A percentile compares a stretch with the other conserved stretches of the same genome.
These are phyloP conservation scores for Apiospora arundinis DNA, from an alignment of 2,329 filamentous ascomycete genomes.

Conservation along the genomic window DNA sequence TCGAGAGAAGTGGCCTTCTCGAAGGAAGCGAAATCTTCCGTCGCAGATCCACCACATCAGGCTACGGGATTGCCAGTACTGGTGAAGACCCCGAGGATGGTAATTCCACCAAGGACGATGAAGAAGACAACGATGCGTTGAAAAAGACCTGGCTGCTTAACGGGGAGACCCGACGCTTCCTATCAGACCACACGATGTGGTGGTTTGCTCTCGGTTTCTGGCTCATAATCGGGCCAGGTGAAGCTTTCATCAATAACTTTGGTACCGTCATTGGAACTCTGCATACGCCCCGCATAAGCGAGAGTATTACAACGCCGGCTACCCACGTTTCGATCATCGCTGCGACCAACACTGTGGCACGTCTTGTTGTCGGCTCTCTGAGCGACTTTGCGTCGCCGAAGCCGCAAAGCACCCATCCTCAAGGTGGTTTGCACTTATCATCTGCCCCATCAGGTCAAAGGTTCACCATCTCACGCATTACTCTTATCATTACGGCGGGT, in stretches of 20 bases:
- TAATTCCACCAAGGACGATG: conserved; percentile 45
- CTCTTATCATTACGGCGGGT: conserved; percentile 79
- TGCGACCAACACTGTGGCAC: conserved; percentile 86
- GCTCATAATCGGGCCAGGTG: conserved; percentile 91
- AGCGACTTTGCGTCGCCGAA: conserved; percentile 84
- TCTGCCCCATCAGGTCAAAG: conserved; percentile 42
- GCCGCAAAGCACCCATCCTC: conserved; percentile 64
- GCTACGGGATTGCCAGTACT: conserved; percentile 68
- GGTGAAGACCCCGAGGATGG: conserved; percentile 50
- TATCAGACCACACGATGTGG: conserved; percentile 95
- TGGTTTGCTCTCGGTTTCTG: conserved; percentile 90
- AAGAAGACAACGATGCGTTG: conserved; percentile 54
- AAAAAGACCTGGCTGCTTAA: conserved; percentile 90
- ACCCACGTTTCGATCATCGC: conserved; percentile 95
- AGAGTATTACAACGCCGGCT: conserved; percentile 65
- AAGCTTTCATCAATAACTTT: conserved; percentile 97
- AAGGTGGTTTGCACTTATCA: conserved; percentile 46
- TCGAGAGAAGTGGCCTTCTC: conserved; percentile 87
- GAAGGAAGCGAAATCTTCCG: conserved; percentile 77
- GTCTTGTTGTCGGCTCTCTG: conserved; percentile 86
- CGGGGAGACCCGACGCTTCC: conserved; percentile 84
- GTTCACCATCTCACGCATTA: conserved; percentile 76
- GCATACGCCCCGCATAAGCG: conserved; percentile 62
- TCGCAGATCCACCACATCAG: conserved; percentile 54
- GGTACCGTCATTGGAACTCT: conserved; percentile 92